Conservation (phyloP, 2,329 filamentous ascomycete genomes). For the Aspergillus vadensis region DNA sequence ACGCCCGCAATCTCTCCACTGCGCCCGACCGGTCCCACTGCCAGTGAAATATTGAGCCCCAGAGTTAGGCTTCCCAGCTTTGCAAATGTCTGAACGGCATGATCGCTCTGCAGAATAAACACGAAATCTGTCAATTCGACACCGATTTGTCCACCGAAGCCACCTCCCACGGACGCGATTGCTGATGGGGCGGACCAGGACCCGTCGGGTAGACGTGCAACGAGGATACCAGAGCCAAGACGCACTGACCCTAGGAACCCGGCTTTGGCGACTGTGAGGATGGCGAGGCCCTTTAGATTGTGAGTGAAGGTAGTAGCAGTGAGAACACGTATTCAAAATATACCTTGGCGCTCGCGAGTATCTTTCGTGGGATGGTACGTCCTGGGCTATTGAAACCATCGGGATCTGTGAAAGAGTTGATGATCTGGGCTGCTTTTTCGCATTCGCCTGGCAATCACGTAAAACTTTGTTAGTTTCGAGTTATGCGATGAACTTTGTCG, state of each 20-base stretch:
- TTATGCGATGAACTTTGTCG: neutral
- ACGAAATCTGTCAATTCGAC: slow-evolving; percentile 68
- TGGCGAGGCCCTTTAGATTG: slow-evolving; percentile 43
- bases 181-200: slow-evolving; percentile 52
- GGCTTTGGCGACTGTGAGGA: slow-evolving; percentile 48
- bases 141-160: slow-evolving; percentile 49
- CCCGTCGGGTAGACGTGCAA: slow-evolving; percentile 48
- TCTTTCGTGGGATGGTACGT: slow-evolving; percentile 5
- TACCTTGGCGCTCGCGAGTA: slow-evolving; percentile 15
- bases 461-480: neutral
- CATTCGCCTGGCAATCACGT: slow-evolving; percentile 8
- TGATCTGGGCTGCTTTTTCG: slow-evolving; percentile 10
- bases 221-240: slow-evolving; percentile 51
- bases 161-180: slow-evolving; percentile 46
- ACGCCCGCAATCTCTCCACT: slow-evolving; percentile 92
- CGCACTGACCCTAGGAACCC: slow-evolving; percentile 51
- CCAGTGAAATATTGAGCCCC: slow-evolving; percentile 90
- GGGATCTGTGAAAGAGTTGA: slow-evolving; percentile 15
- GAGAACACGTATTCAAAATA: no score
- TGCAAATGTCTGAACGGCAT: slow-evolving; percentile 85
- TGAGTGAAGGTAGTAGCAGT: neutral
- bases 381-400: slow-evolving; percentile 7
- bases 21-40: slow-evolving; percentile 87
- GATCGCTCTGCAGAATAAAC: slow-evolving; percentile 88
- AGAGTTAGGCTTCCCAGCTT: slow-evolving; percentile 85